Evolutionary conservation across 2,329 filamentous ascomycete species (phyloP).

Genomic region (Byssoonygena ceratinophila): DNA sequence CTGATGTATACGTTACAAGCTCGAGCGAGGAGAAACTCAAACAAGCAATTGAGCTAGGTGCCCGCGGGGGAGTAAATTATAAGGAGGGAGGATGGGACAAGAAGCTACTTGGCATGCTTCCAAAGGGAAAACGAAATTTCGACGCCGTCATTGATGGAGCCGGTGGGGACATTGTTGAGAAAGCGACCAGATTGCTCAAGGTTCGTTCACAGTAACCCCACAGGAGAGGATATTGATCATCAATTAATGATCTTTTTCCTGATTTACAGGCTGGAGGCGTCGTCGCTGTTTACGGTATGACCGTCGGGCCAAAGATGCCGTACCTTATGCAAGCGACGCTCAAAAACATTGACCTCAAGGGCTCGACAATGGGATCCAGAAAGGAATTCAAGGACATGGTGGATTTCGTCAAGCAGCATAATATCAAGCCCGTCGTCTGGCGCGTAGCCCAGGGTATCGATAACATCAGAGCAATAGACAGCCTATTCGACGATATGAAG

Average conservation of each 20-base stretch:
- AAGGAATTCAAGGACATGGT: slow-evolving; percentile 90
- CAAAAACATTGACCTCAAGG: slow-evolving; percentile 76
- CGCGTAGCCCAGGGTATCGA: slow-evolving; percentile 62
- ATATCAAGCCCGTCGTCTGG: slow-evolving; percentile 68
- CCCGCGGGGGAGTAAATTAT: slow-evolving; percentile 72
- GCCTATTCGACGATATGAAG: slow-evolving; percentile 79
- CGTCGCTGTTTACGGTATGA: slow-evolving; percentile 89
- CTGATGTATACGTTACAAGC: slow-evolving; percentile 72
- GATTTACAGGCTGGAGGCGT: slow-evolving; percentile 57
- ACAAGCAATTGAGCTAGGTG: slow-evolving; percentile 60
- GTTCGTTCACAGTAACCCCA: slow-evolving; percentile 25
- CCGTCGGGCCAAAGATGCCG: slow-evolving; percentile 69
- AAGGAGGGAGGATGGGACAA: slow-evolving; percentile 71
- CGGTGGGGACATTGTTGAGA: slow-evolving; percentile 70
- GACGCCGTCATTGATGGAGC: slow-evolving; percentile 88
- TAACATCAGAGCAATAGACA: slow-evolving; percentile 67
- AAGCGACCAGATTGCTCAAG: slow-evolving; percentile 59
- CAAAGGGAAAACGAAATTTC: slow-evolving; percentile 56
- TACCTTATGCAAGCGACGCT: slow-evolving; percentile 76
- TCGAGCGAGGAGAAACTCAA: slow-evolving; percentile 64
- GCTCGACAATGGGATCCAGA: slow-evolving; percentile 82
- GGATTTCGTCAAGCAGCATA: slow-evolving; percentile 61
- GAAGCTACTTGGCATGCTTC: slow-evolving; percentile 48
- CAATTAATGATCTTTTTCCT: neutral
- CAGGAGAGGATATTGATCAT: neutral